These are phyloP conservation scores for Crithidia fasciculata DNA, from an alignment of 208 protist species.

Conservation along the genomic window DNA sequence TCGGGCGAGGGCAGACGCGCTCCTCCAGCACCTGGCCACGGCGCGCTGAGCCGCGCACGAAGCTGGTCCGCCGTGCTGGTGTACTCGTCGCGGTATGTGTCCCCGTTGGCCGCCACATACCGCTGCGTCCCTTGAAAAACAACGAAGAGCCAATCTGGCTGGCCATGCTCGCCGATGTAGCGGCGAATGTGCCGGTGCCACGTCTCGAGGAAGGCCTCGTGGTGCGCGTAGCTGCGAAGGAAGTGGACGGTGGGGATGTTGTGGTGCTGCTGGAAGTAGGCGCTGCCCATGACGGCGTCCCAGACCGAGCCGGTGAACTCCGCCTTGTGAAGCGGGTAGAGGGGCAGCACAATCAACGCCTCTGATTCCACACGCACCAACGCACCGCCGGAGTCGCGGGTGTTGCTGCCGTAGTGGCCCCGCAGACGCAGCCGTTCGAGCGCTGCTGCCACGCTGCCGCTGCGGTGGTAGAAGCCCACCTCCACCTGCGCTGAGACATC, in stretches of 20 bases:
- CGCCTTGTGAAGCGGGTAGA: constrained; percentile 65
- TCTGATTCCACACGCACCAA: constrained; percentile 31
- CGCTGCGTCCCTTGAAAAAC: constrained; percentile 38
- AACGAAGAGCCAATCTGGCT: constrained; percentile 43
- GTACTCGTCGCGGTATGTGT: constrained; percentile 44
- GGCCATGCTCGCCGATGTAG: constrained; percentile 33
- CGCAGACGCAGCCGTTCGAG: constrained; percentile 31
- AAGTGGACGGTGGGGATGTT: constrained; percentile 54
- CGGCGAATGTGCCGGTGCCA: constrained; percentile 32
- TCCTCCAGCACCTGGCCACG: neutral
- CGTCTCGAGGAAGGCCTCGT: constrained; percentile 42
- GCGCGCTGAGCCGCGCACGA: constrained; percentile 14
- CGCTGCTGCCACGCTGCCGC: constrained; percentile 35
- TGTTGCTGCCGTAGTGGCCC: constrained; percentile 29
- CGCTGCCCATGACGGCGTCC: constrained; percentile 40
- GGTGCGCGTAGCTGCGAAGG: constrained; percentile 42
- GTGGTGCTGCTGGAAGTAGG: constrained; percentile 34
- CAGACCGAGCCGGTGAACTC: constrained; percentile 33
- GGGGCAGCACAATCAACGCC: constrained; percentile 45
- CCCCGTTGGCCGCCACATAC: constrained; percentile 23
- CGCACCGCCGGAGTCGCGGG: constrained; percentile 22
- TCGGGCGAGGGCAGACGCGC: neutral
- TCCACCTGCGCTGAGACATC: constrained; percentile 48
- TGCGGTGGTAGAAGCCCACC: constrained; percentile 31
- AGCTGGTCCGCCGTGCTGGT: constrained; percentile 40